These are phyloP conservation scores for Blastocystis sp. DNA, from an alignment of 352 stramenopile species.

Conservation along the genomic window DNA sequence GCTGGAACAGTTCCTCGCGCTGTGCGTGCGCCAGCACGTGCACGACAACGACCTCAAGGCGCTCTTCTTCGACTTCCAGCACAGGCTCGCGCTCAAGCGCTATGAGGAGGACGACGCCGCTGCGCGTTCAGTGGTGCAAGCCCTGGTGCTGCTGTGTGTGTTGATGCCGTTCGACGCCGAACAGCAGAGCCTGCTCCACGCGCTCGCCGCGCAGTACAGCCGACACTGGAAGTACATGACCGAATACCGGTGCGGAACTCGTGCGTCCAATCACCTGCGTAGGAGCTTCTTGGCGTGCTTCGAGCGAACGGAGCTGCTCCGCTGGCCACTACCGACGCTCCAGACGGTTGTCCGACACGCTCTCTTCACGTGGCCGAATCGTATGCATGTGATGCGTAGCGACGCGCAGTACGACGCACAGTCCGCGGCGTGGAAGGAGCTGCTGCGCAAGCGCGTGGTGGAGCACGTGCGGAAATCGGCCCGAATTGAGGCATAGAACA, in stretches of 20 bases:
- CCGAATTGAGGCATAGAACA: slow-evolving; percentile 30
- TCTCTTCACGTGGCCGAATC: slow-evolving; percentile 3
- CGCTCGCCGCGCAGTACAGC: not conserved
- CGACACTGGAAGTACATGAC: slow-evolving; percentile 52
- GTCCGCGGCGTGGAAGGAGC: slow-evolving; percentile 3
- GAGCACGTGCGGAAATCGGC: slow-evolving; percentile 11
- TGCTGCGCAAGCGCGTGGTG: slow-evolving; percentile 44
- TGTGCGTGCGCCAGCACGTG: slow-evolving; percentile 46
- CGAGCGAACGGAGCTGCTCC: slow-evolving; percentile 27
- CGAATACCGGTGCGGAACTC: not conserved
- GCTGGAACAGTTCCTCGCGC: slow-evolving; percentile 35
- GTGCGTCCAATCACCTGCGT: too few species aligned
- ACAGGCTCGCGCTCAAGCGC: not conserved
- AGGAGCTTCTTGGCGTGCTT: slow-evolving; percentile 29
- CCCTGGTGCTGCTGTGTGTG: slow-evolving; percentile 1
- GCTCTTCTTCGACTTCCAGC: slow-evolving; percentile 48
- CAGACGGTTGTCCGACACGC: not conserved
- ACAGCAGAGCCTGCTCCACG: not conserved
- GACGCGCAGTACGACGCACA: not conserved
- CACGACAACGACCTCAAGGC: slow-evolving; percentile 52
- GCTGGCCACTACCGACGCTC: slow-evolving; percentile 10
- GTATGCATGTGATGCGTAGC: not conserved
- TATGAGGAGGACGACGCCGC: slow-evolving; percentile 44
- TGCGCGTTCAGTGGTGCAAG: not conserved
- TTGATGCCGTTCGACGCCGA: slow-evolving; percentile 29